A percentile compares a stretch with the other conserved stretches of the same genome.
Conservation (phyloP, 176 grass and related monocot genomes). For the Thalia dealbata region DNA sequence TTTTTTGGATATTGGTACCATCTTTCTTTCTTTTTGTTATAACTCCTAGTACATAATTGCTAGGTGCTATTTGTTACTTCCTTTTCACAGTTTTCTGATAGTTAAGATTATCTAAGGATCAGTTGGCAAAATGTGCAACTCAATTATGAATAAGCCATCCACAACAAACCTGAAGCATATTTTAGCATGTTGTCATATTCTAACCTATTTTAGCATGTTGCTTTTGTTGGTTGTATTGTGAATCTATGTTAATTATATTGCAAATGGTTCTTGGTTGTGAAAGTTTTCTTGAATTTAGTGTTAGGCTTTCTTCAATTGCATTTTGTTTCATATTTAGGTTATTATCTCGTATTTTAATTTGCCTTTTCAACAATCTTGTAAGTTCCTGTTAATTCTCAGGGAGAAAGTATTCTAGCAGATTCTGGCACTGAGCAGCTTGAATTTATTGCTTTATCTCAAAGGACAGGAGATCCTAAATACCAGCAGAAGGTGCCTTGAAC, state of each 20-base stretch:
- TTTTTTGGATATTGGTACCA: neutral
- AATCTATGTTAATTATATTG: neutral
- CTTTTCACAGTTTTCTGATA: neutral
- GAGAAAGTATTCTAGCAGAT: slow-evolving; percentile 86
- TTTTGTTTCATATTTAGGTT: neutral
- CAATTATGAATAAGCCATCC: neutral
- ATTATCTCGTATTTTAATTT: neutral
- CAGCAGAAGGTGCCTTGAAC: slow-evolving; percentile 57
- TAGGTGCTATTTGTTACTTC: neutral
- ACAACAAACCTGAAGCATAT: neutral
- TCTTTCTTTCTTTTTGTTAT: neutral
- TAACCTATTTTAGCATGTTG: neutral
- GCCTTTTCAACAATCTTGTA: neutral
- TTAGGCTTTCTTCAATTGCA: neutral
- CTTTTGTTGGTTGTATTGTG: no score
- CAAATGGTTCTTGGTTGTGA: neutral
- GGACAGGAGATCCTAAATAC: slow-evolving; percentile 86
- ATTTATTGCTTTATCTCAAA: slow-evolving; percentile 93
- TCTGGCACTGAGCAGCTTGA: slow-evolving; percentile 97
- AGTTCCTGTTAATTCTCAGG: slow-evolving; percentile 34
- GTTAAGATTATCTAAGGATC: neutral
- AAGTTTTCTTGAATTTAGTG: neutral
- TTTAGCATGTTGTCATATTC: neutral
- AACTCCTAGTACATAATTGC: neutral
- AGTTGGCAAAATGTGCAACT: neutral